phyloP scores from a whole-genome alignment of 2,329 filamentous ascomycete genomes.

The Atkinsonella texensis region DNA sequence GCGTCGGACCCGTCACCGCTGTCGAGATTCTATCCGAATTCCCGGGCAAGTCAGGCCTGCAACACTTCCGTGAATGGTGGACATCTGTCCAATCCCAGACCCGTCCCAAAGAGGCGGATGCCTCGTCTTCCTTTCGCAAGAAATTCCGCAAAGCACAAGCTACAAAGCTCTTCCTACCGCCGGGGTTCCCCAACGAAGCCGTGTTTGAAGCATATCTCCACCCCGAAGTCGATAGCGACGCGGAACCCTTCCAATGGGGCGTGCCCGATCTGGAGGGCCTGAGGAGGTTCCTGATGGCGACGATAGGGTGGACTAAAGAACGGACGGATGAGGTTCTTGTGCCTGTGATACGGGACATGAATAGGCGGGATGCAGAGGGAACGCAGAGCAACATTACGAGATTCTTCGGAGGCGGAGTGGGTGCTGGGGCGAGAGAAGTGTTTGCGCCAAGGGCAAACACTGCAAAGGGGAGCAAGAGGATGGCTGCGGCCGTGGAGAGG shows the following conservation, averaged over 20 bases:
- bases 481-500: conserved; percentile 62
- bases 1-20: conserved; percentile 87
- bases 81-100: conserved; percentile 55
- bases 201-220: conserved; percentile 76
- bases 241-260: conserved; percentile 84
- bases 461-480: conserved; percentile 54
- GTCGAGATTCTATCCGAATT: conserved; percentile 93
- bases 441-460: conserved; percentile 58
- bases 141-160: conserved; percentile 75
- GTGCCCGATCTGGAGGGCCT: conserved; percentile 84
- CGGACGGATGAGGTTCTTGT: conserved; percentile 91
- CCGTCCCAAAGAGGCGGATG: conserved; percentile 52
- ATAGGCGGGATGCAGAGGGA: conserved; percentile 72
- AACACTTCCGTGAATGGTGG: conserved; percentile 85
- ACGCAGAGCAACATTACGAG: conserved; percentile 95
- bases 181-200: conserved; percentile 63
- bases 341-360: conserved; percentile 93
- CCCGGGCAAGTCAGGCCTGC: conserved; percentile 44
- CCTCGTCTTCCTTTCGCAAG: conserved; percentile 55
- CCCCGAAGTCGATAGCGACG: conserved; percentile 72
- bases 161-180: conserved; percentile 76
- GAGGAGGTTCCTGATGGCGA: conserved; percentile 73
- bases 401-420: conserved; percentile 69
- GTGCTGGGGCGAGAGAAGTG: conserved; percentile 51
- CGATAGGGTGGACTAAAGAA: conserved; percentile 86